phyloP scores from a whole-genome alignment of 2,329 filamentous ascomycete genomes.

The Botryotinia calthae region DNA sequence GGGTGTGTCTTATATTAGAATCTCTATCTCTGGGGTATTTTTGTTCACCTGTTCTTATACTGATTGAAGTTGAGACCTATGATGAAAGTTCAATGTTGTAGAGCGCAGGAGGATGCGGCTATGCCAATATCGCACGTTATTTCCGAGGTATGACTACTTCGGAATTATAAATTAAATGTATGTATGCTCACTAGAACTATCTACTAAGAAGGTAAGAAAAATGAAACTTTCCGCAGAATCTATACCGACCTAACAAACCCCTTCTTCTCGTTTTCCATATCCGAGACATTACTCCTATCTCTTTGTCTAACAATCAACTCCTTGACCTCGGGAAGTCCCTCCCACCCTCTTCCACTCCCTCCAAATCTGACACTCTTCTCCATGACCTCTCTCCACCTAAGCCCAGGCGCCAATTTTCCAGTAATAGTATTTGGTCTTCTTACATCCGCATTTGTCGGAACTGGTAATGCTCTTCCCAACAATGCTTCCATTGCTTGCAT shows the following conservation, averaged over 20 bases:
- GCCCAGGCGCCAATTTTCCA: slow-evolving; percentile 36
- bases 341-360: slow-evolving; percentile 37
- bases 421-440: slow-evolving; percentile 39
- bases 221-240: neutral
- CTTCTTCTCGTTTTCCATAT: neutral
- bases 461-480: slow-evolving; percentile 37
- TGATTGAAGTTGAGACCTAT: neutral
- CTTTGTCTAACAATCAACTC: slow-evolving; percentile 37
- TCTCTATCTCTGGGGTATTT: neutral
- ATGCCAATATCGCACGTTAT: neutral
- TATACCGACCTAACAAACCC: neutral
- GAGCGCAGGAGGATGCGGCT: neutral
- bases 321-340: slow-evolving; percentile 38
- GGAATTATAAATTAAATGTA: neutral
- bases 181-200: neutral
- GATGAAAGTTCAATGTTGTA: neutral
- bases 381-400: slow-evolving; percentile 38
- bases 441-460: slow-evolving; percentile 38
- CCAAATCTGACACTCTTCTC: slow-evolving; percentile 38
- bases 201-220: neutral
- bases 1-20: neutral
- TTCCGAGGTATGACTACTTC: neutral
- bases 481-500: slow-evolving; percentile 41
- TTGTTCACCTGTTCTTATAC: neutral
- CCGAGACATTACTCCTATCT: neutral